These are phyloP conservation scores for Cyberlindnera japonica DNA, from an alignment of 805 yeast species.

Conservation along the genomic window DNA sequence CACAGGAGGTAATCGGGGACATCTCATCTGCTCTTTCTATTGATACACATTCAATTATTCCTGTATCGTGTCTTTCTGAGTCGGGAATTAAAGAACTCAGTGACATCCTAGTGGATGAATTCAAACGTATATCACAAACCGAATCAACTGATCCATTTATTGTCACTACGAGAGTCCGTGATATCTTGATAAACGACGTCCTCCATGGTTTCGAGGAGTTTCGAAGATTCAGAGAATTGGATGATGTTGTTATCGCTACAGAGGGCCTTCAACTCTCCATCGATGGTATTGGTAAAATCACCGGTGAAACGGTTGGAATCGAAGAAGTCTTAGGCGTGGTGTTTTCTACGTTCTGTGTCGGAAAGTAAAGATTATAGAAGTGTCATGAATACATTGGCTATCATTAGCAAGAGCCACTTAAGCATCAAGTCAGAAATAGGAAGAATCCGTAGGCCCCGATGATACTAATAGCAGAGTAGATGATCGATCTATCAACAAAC, in stretches of 20 bases:
- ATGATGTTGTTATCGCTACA: slow-evolving; percentile 76
- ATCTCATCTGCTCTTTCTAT: slow-evolving; percentile 27
- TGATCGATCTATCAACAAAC: background rate
- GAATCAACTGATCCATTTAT: slow-evolving; percentile 61
- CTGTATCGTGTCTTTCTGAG: slow-evolving; percentile 60
- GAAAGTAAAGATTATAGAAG: slow-evolving; percentile 49
- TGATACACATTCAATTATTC: slow-evolving; percentile 23
- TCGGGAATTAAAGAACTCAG: slow-evolving; percentile 53
- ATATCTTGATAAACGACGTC: slow-evolving; percentile 72
- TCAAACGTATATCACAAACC: slow-evolving; percentile 46
- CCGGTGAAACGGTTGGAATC: slow-evolving; percentile 83
- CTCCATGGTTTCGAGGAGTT: slow-evolving; percentile 71
- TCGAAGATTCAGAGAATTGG: slow-evolving; percentile 41
- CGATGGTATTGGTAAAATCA: slow-evolving; percentile 87
- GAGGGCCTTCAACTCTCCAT: slow-evolving; percentile 72
- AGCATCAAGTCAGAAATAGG: background rate
- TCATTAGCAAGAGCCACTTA: no score
- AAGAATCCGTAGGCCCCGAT: background rate
- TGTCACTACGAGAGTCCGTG: slow-evolving; percentile 73
- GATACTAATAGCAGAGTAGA: background rate
- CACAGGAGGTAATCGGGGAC: slow-evolving; percentile 20
- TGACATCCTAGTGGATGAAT: slow-evolving; percentile 37
- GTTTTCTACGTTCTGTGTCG: slow-evolving; percentile 90
- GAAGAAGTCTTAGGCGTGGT: slow-evolving; percentile 91
- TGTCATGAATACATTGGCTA: no score